These are phyloP conservation scores for Kazachstania viticola DNA, from an alignment of 805 yeast genomes.

Conservation along the genomic window DNA sequence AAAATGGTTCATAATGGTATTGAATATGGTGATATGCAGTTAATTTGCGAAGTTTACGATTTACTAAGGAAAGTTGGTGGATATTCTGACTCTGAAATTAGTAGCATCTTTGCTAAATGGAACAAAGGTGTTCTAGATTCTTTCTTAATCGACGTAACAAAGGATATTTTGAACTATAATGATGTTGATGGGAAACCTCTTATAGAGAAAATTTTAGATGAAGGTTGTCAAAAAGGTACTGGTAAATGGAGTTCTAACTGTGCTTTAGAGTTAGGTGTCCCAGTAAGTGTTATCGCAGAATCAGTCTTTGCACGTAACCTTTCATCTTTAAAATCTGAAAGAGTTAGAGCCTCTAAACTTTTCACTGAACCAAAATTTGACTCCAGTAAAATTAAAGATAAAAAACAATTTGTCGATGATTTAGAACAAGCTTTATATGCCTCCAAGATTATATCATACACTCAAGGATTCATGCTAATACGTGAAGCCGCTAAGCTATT, in stretches of 20 bases:
- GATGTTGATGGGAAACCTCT: constrained; percentile 87
- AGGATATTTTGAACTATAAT: constrained; percentile 83
- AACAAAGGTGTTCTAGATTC: constrained; percentile 97
- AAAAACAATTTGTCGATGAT: constrained; percentile 74
- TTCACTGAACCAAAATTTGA: constrained; percentile 70
- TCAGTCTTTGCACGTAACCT: constrained; percentile 95
- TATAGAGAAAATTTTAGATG: constrained; percentile 91
- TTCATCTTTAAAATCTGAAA: constrained; percentile 85
- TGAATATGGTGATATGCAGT: constrained; percentile 99
- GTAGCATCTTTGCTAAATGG: constrained; percentile 86
- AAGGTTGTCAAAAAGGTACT: constrained; percentile 99
- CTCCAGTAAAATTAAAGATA: constrained; percentile 58
- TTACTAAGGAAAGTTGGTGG: constrained; percentile 90
- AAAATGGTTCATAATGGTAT: constrained; percentile 99
- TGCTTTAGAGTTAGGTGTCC: constrained; percentile 96
- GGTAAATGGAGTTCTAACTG: constrained; percentile 99
- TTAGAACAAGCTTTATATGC: constrained; percentile 97
- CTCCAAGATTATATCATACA: constrained; percentile 94
- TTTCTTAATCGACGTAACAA: constrained; percentile 91
- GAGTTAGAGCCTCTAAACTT: constrained; percentile 71
- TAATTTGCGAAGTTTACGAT: constrained; percentile 96
- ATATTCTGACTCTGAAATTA: constrained; percentile 80
- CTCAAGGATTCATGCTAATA: constrained; percentile 99
- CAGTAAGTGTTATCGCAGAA: constrained; percentile 96
- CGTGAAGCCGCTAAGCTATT: constrained; percentile 96